Percentiles rank a stretch among this genome's conserved stretches.
phyloP scores from a whole-genome alignment of 306 rosid species.

The Citrullus colocynthis region DNA sequence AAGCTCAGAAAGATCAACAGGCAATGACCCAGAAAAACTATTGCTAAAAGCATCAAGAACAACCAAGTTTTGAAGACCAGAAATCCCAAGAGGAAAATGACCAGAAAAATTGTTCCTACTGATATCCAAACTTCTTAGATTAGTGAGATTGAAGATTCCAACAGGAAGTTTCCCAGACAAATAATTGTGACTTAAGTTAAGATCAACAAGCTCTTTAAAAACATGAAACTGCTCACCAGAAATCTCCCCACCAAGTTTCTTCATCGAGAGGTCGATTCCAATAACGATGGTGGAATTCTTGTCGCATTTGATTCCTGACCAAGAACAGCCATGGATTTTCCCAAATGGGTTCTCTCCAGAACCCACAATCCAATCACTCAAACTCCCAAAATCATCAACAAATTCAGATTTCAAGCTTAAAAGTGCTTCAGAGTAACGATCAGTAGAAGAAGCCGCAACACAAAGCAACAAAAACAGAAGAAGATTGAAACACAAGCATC shows the following conservation, averaged over 20 bases:
- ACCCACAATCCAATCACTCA: conserved; percentile 55
- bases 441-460: conserved; percentile 33
- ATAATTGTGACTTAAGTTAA: conserved; percentile 62
- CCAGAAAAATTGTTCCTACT: conserved; percentile 90
- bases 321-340: conserved; percentile 60
- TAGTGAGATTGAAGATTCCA: conserved; percentile 54
- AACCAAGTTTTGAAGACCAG: conserved; percentile 30
- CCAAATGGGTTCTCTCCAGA: conserved; percentile 25
- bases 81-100: conserved; percentile 49
- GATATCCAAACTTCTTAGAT: conserved; percentile 48
- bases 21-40: conserved; percentile 71
- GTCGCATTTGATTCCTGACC: conserved; percentile 72
- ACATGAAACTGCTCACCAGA: conserved; percentile 50
- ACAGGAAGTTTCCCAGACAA: conserved; percentile 64
- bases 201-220: conserved; percentile 46
- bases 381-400: conserved; percentile 29
- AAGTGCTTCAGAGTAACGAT: conserved; percentile 64
- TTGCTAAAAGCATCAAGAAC: conserved; percentile 81
- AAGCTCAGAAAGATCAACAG: conserved; percentile 49
- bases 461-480: conserved; percentile 25
- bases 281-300: conserved; percentile 35
- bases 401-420: conserved; percentile 65
- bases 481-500: conserved; percentile 25
- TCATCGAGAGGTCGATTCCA: conserved; percentile 64
- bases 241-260: conserved; percentile 43